Conservation (phyloP, 2,329 filamentous ascomycete genomes). For the Lachnellula hyalina region DNA sequence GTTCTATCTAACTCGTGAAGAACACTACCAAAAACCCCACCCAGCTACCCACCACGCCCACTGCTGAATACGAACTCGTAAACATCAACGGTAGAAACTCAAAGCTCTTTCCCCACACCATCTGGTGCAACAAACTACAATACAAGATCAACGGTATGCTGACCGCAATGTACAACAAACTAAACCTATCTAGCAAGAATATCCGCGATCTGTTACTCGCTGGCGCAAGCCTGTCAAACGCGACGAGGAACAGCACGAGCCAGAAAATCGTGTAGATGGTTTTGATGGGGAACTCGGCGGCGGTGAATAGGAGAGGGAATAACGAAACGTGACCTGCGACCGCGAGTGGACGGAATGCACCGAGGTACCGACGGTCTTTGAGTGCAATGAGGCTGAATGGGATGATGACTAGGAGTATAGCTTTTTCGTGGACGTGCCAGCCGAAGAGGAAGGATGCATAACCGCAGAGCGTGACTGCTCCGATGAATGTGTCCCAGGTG, state of each 20-base stretch:
- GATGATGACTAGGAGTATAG: constrained; percentile 87
- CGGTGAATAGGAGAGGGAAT: constrained; percentile 88
- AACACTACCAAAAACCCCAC: constrained; percentile 90
- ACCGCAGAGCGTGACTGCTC: constrained; percentile 83
- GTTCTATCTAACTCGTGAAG: constrained; percentile 45
- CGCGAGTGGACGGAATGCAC: constrained; percentile 85
- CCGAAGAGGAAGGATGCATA: constrained; percentile 97
- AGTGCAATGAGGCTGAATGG: constrained; percentile 92
- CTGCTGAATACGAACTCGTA: constrained; percentile 86
- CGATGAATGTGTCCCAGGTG: constrained; percentile 85
- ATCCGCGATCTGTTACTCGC: constrained; percentile 74
- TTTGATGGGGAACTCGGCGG: constrained; percentile 90
- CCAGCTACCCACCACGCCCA: constrained; percentile 96
- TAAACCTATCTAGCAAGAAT: constrained; percentile 88
- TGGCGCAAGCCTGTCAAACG: constrained; percentile 82
- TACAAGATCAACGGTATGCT: constrained; percentile 88
- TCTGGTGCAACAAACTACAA: constrained; percentile 74
- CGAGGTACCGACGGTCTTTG: constrained; percentile 81
- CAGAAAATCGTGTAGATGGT: constrained; percentile 88
- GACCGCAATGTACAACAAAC: constrained; percentile 80
- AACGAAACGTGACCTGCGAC: constrained; percentile 93
- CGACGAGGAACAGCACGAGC: constrained; percentile 78
- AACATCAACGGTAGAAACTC: constrained; percentile 97
- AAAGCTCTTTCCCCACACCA: constrained; percentile 76
- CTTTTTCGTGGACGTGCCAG: constrained; percentile 98